Percentiles rank a stretch among this genome's conserved stretches.
Evolutionary conservation across 768 basidiomycete species (phyloP).

Genomic region (Mrakia hoshinonis): DNA sequence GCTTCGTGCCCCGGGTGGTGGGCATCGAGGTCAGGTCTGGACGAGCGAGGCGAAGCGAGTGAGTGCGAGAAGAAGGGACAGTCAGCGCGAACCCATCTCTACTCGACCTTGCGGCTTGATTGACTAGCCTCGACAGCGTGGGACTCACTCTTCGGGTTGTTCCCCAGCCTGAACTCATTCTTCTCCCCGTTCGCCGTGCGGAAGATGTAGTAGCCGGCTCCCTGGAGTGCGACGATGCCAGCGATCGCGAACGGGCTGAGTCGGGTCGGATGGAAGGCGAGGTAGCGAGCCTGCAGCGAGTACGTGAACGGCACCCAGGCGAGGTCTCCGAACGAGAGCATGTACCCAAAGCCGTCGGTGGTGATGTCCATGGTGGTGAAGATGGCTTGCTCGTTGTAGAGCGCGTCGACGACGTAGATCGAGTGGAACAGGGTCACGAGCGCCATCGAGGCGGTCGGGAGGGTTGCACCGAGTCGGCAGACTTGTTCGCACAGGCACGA

Average conservation of each 20-base stretch:
- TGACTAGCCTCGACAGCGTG: neutral
- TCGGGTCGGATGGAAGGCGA: slow-evolving; percentile 78
- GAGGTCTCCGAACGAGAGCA: slow-evolving; percentile 88
- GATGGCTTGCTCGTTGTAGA: slow-evolving; percentile 89
- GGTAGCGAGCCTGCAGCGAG: slow-evolving; percentile 84
- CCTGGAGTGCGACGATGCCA: slow-evolving; percentile 57
- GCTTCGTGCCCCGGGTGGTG: slow-evolving; percentile 76
- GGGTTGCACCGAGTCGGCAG: slow-evolving; percentile 56
- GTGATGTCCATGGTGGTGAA: slow-evolving; percentile 97
- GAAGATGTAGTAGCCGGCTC: slow-evolving; percentile 84
- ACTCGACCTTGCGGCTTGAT: neutral
- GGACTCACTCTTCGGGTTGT: slow-evolving; percentile 77
- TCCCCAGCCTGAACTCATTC: slow-evolving; percentile 86
- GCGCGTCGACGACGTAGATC: slow-evolving; percentile 73
- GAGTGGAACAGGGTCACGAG: slow-evolving; percentile 76
- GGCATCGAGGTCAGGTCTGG: slow-evolving; percentile 68
- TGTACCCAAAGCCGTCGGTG: slow-evolving; percentile 96
- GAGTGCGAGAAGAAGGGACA: too few species aligned
- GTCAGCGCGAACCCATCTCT: too few species aligned
- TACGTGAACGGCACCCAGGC: slow-evolving; percentile 87
- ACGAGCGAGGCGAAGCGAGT: neutral
- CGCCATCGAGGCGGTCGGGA: slow-evolving; percentile 87
- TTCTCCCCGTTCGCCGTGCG: slow-evolving; percentile 81
- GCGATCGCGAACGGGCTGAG: slow-evolving; percentile 56
- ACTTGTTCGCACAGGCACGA: slow-evolving; percentile 88